These are phyloP conservation scores for Arthrinium phaeospermum DNA, from an alignment of 2,329 filamentous ascomycete genomes.

Conservation along the genomic window DNA sequence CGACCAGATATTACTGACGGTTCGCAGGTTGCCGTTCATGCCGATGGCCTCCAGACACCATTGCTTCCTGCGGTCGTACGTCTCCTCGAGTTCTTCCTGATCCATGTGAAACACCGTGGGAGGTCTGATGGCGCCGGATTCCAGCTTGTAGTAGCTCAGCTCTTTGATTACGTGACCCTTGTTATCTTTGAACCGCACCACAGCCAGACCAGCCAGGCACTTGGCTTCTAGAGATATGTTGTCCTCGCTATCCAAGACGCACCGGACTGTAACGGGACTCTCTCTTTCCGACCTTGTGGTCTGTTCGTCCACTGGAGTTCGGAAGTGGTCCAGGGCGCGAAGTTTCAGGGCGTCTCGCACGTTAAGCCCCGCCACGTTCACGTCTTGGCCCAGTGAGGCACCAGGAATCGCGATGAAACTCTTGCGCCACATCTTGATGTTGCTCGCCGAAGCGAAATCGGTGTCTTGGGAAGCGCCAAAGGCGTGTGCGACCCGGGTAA, in stretches of 20 bases:
- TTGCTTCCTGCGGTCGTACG: background rate
- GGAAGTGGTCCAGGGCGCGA: background rate
- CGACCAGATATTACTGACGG: slow-evolving; percentile 41
- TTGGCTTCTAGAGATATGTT: slow-evolving; percentile 51
- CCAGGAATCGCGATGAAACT: background rate
- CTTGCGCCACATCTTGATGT: background rate
- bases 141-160: background rate
- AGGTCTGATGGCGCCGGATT: background rate
- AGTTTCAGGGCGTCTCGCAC: background rate
- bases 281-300: background rate
- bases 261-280: background rate
- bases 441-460: background rate
- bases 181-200: slow-evolving; percentile 29
- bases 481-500: background rate
- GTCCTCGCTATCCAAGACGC: background rate
- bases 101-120: background rate
- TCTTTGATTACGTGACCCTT: slow-evolving; percentile 40
- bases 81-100: background rate
- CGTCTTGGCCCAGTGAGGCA: background rate
- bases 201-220: slow-evolving; percentile 54
- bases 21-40: slow-evolving; percentile 47
- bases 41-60: slow-evolving; percentile 32
- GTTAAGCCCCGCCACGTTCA: background rate
- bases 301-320: background rate
- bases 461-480: background rate